These are phyloP conservation scores for Euphorbia tirucalli DNA, from an alignment of 345 rosid species.

Conservation along the genomic window DNA sequence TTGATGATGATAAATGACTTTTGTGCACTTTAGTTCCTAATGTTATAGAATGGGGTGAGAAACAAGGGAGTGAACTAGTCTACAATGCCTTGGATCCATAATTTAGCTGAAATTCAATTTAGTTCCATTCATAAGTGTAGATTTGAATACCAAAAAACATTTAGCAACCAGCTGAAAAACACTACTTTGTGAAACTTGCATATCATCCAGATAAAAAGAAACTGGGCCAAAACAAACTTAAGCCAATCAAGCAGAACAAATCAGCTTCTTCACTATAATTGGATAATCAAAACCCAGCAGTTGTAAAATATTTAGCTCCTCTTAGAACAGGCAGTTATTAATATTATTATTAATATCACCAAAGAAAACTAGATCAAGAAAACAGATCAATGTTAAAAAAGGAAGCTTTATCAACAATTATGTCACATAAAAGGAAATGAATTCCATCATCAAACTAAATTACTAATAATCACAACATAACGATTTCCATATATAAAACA, in stretches of 20 bases:
- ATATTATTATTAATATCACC: background rate
- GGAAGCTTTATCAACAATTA: constrained; percentile 1
- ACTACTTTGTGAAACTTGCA: background rate
- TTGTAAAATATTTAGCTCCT: background rate
- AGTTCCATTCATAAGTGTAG: background rate
- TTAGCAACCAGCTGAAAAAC: background rate
- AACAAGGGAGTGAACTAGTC: background rate
- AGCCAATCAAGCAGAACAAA: background rate
- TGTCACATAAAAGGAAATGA: background rate
- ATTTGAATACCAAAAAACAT: background rate
- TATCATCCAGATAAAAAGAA: background rate
- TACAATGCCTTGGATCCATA: background rate
- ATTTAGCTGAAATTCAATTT: background rate
- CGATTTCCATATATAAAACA: background rate
- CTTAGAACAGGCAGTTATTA: background rate
- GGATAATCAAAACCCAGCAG: background rate
- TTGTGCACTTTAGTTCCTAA: too few species aligned
- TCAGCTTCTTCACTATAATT: background rate
- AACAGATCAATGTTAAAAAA: background rate
- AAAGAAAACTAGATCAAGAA: background rate
- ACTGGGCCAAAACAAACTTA: background rate
- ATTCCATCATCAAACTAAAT: background rate
- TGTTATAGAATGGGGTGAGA: background rate
- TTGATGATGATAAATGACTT: background rate
- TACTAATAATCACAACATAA: background rate